Evolutionary conservation across 805 yeast genomes (phyloP).

Genomic region (Candida xyloterini): DNA sequence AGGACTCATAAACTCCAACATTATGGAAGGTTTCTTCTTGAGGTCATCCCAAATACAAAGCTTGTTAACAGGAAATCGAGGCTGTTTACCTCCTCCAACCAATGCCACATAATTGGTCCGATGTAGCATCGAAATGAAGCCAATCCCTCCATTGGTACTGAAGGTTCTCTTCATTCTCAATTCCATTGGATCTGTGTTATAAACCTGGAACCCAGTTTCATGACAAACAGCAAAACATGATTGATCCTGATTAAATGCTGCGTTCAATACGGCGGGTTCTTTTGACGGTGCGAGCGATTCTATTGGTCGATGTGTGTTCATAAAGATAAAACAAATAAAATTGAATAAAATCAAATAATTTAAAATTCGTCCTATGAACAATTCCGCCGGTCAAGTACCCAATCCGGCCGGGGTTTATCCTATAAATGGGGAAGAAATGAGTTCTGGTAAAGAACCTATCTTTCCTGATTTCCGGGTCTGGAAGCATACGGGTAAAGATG

Average conservation of each 20-base stretch:
- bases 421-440: conserved; percentile 24
- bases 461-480: conserved; percentile 77
- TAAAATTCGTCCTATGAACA: background rate
- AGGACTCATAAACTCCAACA: conserved; percentile 72
- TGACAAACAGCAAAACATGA: conserved; percentile 85
- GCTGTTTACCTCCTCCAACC: conserved; percentile 85
- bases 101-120: conserved; percentile 87
- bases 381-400: conserved; percentile 16
- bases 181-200: conserved; percentile 84
- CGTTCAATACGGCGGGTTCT: conserved; percentile 46
- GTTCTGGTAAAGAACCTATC: conserved; percentile 15
- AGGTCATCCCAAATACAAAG: conserved; percentile 91
- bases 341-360: background rate
- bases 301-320: conserved; percentile 35
- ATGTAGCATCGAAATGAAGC: conserved; percentile 75
- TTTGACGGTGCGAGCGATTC: conserved; percentile 14
- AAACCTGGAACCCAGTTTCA: conserved; percentile 79
- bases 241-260: conserved; percentile 83
- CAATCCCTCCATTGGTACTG: conserved; percentile 54
- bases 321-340: conserved; percentile 10
- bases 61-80: conserved; percentile 74
- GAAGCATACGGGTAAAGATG: conserved; percentile 57
- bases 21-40: conserved; percentile 67
- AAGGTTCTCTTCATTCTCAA: conserved; percentile 62
- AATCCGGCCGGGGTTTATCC: conserved; percentile 33